These are phyloP conservation scores for Lepidium sativum DNA, from an alignment of 345 rosid genomes.

Conservation along the genomic window DNA sequence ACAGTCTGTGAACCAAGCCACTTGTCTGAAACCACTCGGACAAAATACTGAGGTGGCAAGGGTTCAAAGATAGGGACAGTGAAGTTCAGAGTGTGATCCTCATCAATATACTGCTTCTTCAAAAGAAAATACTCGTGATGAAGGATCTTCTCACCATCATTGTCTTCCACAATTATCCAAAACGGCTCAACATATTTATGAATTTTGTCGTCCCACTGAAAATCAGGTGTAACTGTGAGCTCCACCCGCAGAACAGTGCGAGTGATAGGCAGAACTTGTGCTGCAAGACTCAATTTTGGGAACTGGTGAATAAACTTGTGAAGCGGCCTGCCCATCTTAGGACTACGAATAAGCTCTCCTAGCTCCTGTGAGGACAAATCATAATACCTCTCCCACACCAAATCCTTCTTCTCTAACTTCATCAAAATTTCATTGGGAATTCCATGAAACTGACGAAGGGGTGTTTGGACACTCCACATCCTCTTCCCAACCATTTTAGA, in stretches of 20 bases:
- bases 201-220: conserved; percentile 82
- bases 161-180: conserved; percentile 89
- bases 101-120: conserved; percentile 74
- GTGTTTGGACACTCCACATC: conserved; percentile 94
- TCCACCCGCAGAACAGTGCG: conserved; percentile 66
- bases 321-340: conserved; percentile 72
- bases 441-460: conserved; percentile 69
- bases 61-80: not conserved
- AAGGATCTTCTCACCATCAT: conserved; percentile 67
- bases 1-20: no score
- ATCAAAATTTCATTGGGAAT: conserved; percentile 64
- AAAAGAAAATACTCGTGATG: conserved; percentile 81
- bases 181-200: conserved; percentile 85
- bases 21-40: no score
- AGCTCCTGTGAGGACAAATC: conserved; percentile 77
- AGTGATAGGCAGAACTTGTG: conserved; percentile 81
- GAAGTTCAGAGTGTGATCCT: conserved; percentile 72
- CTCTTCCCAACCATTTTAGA: conserved; percentile 82
- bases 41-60: no score
- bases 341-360: conserved; percentile 68
- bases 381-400: conserved; percentile 84
- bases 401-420: conserved; percentile 82
- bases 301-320: conserved; percentile 73
- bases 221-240: conserved; percentile 74
- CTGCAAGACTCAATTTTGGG: conserved; percentile 72